These are phyloP conservation scores for Ceratobasidium sp. DNA, from an alignment of 1,284 basidiomycete genomes.

Conservation along the genomic window DNA sequence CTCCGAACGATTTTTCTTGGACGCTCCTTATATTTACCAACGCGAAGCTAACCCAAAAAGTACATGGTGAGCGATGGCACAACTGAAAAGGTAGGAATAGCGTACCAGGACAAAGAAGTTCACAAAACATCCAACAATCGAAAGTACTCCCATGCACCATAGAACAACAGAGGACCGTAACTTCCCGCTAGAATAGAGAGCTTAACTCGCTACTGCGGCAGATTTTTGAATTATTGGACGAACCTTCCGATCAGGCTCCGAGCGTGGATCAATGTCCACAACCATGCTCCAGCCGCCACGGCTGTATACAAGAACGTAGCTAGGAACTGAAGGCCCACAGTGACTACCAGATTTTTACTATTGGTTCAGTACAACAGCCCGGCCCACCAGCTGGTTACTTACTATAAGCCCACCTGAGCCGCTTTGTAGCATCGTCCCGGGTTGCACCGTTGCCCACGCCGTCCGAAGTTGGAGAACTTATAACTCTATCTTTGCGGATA, in stretches of 20 bases:
- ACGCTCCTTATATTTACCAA: too few relatives aligned
- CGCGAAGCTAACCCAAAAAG: too few relatives aligned
- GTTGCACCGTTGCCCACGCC: too few relatives aligned
- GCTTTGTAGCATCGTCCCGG: too few relatives aligned
- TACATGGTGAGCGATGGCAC: too few relatives aligned
- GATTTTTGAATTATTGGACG: not conserved
- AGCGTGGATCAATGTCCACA: conserved; percentile 26
- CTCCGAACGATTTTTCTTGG: too few relatives aligned
- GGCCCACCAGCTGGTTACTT: not conserved
- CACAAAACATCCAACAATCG: conserved; percentile 33
- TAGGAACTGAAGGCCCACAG: conserved; percentile 23
- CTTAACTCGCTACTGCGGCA: not conserved
- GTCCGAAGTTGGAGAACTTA: too few relatives aligned
- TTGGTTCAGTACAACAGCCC: not conserved
- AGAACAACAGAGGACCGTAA: conserved; percentile 21
- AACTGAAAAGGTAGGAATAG: too few relatives aligned
- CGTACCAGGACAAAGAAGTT: conserved; percentile 34
- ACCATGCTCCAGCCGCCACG: conserved; percentile 14
- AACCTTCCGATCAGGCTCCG: conserved; percentile 27
- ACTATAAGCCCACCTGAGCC: too few relatives aligned
- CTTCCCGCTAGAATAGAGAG: conserved; percentile 1
- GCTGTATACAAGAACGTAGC: conserved; percentile 37
- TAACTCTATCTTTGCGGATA: too few relatives aligned
- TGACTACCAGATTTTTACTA: conserved; percentile 1
- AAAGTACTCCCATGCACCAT: conserved; percentile 16